Evolutionary conservation across 2,329 filamentous ascomycete species (phyloP), one percentile per base, ranked within the genome.

Genomic region (Ceratocystis lukuohia): DNA sequence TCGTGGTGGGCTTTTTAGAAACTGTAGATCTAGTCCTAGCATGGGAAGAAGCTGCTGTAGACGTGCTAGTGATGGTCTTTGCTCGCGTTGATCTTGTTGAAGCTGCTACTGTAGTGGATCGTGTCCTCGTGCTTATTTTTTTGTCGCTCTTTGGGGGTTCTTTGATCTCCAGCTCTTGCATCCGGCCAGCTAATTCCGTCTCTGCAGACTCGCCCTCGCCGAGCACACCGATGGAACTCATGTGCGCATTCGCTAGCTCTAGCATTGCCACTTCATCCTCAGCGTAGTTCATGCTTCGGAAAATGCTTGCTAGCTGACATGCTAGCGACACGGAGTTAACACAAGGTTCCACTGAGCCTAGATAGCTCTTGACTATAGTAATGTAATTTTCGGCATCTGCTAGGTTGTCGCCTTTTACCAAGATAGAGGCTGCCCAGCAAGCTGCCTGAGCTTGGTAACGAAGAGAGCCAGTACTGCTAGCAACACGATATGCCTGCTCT

Each of bases 401-500:
- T 17, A 59, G n/a, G 17, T 68, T 68, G 25, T 83, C 82, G n/a
- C 83, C 82, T 68, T 79, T 81, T 61, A 82, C 74, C 68, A 79
- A 82, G n/a, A 84, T 75, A 1, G 77, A 80, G 1, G 81, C 82
- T 15, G 81, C 76, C 79, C 82, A 82, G 3, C 79, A 77, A 2
- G 80, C 78, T 6, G 80, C 80, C 69, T 84, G 79, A 0, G 82
- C 80, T 53, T 78, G 75, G 70, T 83, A 82, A 12, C 86, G 79
- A 45, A 82, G 79, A 0, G 88, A 86, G 61, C 82, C 79, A 7
- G 88, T 83, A n/a, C 82, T 84, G 67, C 82, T 80, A 25, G 89
- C 89, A 68, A 96, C 83, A 71, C 88, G 90, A 65, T 88, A 80
- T 0, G 91, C 91, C 71, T 94, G 88, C 70, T 96, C 88, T 1